Conservation (phyloP, 306 rosid species). For the Cercis canadensis region DNA sequence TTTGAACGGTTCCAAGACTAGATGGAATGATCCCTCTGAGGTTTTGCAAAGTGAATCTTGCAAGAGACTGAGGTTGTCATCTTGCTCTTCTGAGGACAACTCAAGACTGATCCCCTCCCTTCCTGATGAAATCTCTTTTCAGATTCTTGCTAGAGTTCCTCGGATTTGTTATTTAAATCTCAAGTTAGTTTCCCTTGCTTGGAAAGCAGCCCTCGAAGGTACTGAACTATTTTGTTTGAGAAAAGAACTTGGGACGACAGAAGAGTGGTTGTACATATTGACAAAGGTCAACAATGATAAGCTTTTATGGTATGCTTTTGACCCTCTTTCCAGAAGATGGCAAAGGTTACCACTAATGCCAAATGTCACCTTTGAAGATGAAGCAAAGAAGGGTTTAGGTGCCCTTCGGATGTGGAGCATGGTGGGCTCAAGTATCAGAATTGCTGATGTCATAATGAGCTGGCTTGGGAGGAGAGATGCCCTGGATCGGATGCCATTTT, state of each 20-base stretch:
- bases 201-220: constrained; percentile 42
- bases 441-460: constrained; percentile 42
- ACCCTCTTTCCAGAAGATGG: constrained; percentile 49
- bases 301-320: constrained; percentile 52
- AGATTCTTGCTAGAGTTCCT: constrained; percentile 52
- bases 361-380: constrained; percentile 42
- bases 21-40: constrained; percentile 11
- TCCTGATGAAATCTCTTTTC: constrained; percentile 48
- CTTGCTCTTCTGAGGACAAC: constrained; percentile 34
- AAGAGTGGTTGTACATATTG: constrained; percentile 55
- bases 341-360: constrained; percentile 55
- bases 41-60: constrained; percentile 39
- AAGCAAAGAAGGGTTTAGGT: constrained; percentile 38
- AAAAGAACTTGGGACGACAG: constrained; percentile 46
- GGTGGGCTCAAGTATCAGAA: constrained; percentile 43
- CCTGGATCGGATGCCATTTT: constrained; percentile 46
- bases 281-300: constrained; percentile 43
- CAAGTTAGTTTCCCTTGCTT: constrained; percentile 45
- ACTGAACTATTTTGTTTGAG: constrained; percentile 46
- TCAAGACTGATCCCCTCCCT: constrained; percentile 45
- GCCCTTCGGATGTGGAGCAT: constrained; percentile 42
- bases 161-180: constrained; percentile 40
- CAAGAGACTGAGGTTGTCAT: constrained; percentile 44
- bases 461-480: constrained; percentile 51
- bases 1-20: constrained; percentile 33